Conservation (phyloP, 306 rosid genomes). For the Arachis stenosperma region DNA sequence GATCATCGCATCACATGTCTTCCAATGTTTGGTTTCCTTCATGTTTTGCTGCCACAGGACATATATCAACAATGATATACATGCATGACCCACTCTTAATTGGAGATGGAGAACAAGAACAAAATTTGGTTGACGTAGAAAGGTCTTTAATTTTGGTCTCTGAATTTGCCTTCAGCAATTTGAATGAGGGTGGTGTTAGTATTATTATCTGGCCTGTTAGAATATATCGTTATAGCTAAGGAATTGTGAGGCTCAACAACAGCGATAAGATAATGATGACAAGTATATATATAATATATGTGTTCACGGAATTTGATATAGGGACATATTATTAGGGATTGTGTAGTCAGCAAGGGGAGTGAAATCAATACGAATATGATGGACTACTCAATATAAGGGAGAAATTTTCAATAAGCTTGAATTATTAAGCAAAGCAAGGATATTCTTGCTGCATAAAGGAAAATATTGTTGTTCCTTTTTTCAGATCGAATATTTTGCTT, state of each 20-base stretch:
- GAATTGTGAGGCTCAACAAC: conserved; percentile 44
- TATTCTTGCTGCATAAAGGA: conserved; percentile 26
- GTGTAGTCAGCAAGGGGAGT: conserved; percentile 12
- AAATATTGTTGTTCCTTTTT: conserved; percentile 29
- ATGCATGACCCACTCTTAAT: conserved; percentile 43
- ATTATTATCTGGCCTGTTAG: conserved; percentile 5
- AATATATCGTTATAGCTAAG: conserved; percentile 28
- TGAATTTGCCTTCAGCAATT: conserved; percentile 34
- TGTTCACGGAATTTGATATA: conserved; percentile 44
- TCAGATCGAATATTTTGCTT: no score
- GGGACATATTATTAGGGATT: conserved; percentile 31
- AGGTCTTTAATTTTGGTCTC: conserved; percentile 49
- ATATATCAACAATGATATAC: conserved; percentile 39
- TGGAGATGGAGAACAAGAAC: conserved; percentile 24
- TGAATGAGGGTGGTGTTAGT: conserved; percentile 2
- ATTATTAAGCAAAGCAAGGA: conserved; percentile 16
- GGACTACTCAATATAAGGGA: conserved; percentile 5
- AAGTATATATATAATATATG: conserved; percentile 28
- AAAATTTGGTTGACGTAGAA: conserved; percentile 35
- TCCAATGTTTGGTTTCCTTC: conserved; percentile 44
- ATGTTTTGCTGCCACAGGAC: conserved; percentile 52
- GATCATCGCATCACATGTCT: conserved; percentile 50
- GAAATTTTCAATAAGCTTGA: neutral
- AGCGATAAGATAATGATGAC: conserved; percentile 50
- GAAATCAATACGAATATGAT: conserved; percentile 10